Conservation (phyloP, 2,329 filamentous ascomycete species). For the Fusarium anthophilum region DNA sequence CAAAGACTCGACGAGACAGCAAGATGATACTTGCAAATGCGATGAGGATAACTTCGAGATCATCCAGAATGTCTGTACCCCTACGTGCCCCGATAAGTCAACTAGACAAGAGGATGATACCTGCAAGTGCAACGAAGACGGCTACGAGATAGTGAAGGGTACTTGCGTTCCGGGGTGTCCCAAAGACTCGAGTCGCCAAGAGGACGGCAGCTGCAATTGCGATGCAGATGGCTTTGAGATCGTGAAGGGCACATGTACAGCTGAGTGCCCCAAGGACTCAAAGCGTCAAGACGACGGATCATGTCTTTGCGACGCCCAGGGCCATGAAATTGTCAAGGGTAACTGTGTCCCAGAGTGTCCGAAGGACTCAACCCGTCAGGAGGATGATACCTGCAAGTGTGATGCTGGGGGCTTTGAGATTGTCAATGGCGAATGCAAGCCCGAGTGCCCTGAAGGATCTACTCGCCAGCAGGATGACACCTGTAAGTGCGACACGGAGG, state of each 20-base stretch:
- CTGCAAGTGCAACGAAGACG: neutral
- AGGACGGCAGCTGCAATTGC: neutral
- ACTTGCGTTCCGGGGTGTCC: neutral
- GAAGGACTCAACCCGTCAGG: neutral
- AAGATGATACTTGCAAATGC: neutral
- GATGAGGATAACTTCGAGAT: neutral
- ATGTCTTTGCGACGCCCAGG: neutral
- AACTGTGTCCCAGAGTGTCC: neutral
- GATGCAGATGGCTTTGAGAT: neutral
- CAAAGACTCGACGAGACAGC: fast-evolving
- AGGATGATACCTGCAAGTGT: neutral
- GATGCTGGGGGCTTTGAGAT: neutral
- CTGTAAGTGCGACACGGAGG: neutral
- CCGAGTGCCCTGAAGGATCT: neutral
- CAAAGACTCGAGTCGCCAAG: fast-evolving
- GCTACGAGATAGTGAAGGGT: neutral
- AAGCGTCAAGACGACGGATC: neutral
- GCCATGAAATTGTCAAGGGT: neutral
- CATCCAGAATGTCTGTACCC: neutral
- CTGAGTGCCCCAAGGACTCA: neutral
- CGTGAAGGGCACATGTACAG: neutral
- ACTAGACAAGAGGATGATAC: neutral
- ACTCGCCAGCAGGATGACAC: neutral
- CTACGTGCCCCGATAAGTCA: neutral
- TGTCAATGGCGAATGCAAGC: neutral